Conservation (phyloP, 83 land plant species). For the Picea mariana region DNA sequence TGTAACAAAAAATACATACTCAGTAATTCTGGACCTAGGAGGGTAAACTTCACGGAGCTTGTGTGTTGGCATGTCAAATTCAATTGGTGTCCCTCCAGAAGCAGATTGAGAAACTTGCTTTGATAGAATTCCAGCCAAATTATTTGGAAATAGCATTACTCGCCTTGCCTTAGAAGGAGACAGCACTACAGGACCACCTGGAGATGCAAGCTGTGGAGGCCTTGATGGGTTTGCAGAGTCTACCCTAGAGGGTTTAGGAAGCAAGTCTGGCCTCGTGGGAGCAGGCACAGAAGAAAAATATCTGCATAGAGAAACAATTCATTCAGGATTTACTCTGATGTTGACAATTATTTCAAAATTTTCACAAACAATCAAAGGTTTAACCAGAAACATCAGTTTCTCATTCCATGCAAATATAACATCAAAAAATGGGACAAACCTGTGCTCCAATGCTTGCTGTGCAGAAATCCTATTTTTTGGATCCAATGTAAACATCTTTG, state of each 20-base stretch:
- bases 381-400: conserved; percentile 8
- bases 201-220: conserved; percentile 38
- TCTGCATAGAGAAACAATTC: conserved; percentile 35
- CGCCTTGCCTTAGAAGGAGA: conserved; percentile 91
- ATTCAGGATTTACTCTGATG: not conserved
- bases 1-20: conserved; percentile 8
- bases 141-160: conserved; percentile 62
- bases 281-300: conserved; percentile 87
- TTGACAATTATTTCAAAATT: not conserved
- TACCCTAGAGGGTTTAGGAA: conserved; percentile 77
- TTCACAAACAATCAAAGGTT: not conserved
- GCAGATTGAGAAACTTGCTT: conserved; percentile 3
- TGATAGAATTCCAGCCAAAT: conserved; percentile 27
- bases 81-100: conserved; percentile 12
- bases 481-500: conserved; percentile 92
- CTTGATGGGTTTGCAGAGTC: conserved; percentile 41
- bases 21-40: conserved; percentile 16
- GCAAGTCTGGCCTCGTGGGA: conserved; percentile 77
- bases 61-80: conserved; percentile 10
- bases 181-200: conserved; percentile 76
- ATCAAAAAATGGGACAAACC: conserved; percentile 39
- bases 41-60: conserved; percentile 3
- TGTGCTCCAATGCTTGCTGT: conserved; percentile 94
- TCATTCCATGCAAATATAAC: not conserved
- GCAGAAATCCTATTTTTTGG: conserved; percentile 83